phyloP scores from a whole-genome alignment of 148 eudicot species.

The Diospyros lotus region DNA sequence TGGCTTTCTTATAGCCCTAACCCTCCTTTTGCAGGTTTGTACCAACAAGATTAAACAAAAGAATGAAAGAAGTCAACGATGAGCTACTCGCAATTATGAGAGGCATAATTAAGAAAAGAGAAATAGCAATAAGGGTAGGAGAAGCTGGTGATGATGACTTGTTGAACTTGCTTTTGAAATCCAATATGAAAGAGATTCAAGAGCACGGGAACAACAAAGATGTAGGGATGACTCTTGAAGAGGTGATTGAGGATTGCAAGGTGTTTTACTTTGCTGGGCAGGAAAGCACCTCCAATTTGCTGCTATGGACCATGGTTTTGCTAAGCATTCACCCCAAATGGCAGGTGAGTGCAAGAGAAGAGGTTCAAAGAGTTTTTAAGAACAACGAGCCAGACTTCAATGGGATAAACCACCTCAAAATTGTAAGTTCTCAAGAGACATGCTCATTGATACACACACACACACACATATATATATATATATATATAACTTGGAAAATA shows the following conservation, averaged over 20 bases:
- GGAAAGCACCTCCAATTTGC: slow-evolving; percentile 20
- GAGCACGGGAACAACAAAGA: slow-evolving; percentile 6
- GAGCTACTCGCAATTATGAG: neutral
- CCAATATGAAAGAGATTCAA: slow-evolving; percentile 17
- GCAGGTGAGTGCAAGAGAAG: slow-evolving; percentile 24
- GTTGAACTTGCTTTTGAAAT: slow-evolving; percentile 15
- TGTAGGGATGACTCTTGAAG: slow-evolving; percentile 18
- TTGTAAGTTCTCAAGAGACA: slow-evolving; percentile 10
- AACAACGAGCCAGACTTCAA: slow-evolving; percentile 10
- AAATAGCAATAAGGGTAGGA: slow-evolving; percentile 9
- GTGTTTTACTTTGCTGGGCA: slow-evolving; percentile 28
- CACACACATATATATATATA: too few species aligned
- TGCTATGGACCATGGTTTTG: slow-evolving; percentile 25
- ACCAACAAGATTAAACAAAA: slow-evolving; percentile 26
- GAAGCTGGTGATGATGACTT: slow-evolving; percentile 13
- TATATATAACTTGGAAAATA: too few species aligned
- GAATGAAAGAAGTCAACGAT: slow-evolving; percentile 15
- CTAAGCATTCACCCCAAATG: slow-evolving; percentile 23
- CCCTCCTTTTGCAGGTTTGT: slow-evolving; percentile 10
- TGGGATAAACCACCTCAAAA: slow-evolving; percentile 21
- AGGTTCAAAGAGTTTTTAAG: slow-evolving; percentile 16
- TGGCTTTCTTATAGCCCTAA: too few species aligned
- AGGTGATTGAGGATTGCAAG: slow-evolving; percentile 24
- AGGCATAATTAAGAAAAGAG: neutral
- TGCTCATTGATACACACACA: too few species aligned